Conservation (phyloP, 2,329 filamentous ascomycete species). For the Sarocladiaceae sp. region DNA sequence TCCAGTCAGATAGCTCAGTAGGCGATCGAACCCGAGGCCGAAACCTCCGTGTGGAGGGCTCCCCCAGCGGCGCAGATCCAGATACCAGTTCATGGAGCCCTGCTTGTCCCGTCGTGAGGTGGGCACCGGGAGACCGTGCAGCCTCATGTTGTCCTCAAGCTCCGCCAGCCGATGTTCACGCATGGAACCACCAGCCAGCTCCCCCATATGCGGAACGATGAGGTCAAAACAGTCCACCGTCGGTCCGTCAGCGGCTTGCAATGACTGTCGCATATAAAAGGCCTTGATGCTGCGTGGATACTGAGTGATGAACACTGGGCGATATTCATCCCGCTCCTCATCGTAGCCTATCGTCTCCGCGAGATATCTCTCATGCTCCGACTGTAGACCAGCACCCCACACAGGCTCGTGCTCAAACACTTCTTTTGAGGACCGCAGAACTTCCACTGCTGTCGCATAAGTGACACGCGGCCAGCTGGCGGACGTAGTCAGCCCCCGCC, state of each 20-base stretch:
- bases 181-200: conserved; percentile 83
- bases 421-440: conserved; percentile 54
- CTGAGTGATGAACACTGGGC: conserved; percentile 85
- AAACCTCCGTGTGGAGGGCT: conserved; percentile 88
- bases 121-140: conserved; percentile 50
- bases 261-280: conserved; percentile 59
- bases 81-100: conserved; percentile 67
- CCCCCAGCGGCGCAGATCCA: conserved; percentile 84
- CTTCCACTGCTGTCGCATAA: conserved; percentile 69
- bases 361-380: conserved; percentile 89
- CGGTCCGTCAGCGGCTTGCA: conserved; percentile 21
- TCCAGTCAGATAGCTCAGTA: conserved; percentile 77
- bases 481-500: conserved; percentile 56
- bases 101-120: conserved; percentile 22
- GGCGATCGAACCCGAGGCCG: conserved; percentile 81
- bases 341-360: conserved; percentile 57
- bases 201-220: conserved; percentile 76
- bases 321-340: conserved; percentile 36
- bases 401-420: conserved; percentile 62
- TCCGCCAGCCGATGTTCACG: conserved; percentile 71
- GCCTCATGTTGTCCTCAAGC: conserved; percentile 64
- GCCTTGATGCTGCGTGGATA: conserved; percentile 88
- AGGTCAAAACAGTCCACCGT: conserved; percentile 91
- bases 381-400: conserved; percentile 72
- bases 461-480: conserved; percentile 71